Conservation (phyloP, 331 rosid species). For the Pyracantha coccinea region DNA sequence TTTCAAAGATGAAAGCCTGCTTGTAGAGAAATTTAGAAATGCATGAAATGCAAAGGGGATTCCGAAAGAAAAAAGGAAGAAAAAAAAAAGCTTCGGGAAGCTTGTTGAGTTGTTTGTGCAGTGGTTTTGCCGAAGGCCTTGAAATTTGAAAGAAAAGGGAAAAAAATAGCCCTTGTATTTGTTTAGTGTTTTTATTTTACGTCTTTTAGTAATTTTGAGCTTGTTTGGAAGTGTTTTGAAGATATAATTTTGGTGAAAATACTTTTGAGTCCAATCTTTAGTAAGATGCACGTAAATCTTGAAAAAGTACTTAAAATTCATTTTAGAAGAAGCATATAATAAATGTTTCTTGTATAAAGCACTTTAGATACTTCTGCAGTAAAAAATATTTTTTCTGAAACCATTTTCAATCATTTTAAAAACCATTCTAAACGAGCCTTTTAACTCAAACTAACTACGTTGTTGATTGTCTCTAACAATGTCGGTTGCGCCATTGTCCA, state of each 20-base stretch:
- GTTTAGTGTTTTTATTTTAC: too few species aligned
- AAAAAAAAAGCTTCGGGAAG: neutral
- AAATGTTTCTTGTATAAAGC: too few species aligned
- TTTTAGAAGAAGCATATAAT: too few species aligned
- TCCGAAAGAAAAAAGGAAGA: neutral
- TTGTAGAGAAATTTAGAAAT: conserved; percentile 56
- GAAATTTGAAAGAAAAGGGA: conserved; percentile 6
- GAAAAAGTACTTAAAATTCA: too few species aligned
- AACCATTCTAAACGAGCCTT: too few species aligned
- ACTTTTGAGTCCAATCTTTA: neutral
- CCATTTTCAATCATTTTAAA: too few species aligned
- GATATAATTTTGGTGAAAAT: neutral
- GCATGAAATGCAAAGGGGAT: conserved; percentile 18
- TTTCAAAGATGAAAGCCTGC: conserved; percentile 62
- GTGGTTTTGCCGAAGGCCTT: conserved; percentile 86
- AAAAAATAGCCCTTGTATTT: conserved; percentile 4
- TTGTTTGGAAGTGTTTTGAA: too few species aligned
- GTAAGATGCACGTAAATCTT: neutral
- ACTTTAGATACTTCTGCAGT: too few species aligned
- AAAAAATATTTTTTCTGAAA: too few species aligned
- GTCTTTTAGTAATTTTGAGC: neutral
- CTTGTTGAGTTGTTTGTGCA: conserved; percentile 23
- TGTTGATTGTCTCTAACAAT: too few species aligned
- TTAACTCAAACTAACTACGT: too few species aligned
- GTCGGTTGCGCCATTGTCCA: too few species aligned